phyloP scores from a whole-genome alignment of 2,329 filamentous ascomycete genomes.

The Cladorrhinum sp. region DNA sequence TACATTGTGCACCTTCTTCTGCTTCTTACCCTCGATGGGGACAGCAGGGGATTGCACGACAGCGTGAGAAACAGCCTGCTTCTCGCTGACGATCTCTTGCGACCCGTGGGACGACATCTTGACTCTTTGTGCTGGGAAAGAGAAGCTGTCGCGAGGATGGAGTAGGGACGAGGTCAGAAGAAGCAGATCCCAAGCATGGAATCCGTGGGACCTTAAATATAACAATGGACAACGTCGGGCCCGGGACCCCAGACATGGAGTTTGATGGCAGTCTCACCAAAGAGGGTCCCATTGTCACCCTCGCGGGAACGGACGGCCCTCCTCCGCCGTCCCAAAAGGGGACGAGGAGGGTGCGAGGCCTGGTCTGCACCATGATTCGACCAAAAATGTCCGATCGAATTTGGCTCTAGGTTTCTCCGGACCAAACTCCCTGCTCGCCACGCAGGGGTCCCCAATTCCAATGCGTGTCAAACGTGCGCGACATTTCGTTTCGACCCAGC shows the following conservation, averaged over 20 bases:
- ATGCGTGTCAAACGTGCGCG: conserved; percentile 10
- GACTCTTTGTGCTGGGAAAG: conserved; percentile 4
- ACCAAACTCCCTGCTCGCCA: conserved; percentile 9
- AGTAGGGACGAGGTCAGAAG: conserved; percentile 12
- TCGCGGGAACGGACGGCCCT: conserved; percentile 15
- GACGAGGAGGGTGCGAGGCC: conserved; percentile 22
- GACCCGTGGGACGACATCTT: conserved; percentile 29
- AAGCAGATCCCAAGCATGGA: conserved; percentile 11
- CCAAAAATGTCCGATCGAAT: conserved; percentile 23
- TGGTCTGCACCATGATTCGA: conserved; percentile 19
- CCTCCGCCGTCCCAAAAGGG: conserved; percentile 23
- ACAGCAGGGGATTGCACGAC: conserved; percentile 7
- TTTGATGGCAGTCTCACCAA: background rate
- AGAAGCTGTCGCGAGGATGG: conserved; percentile 6
- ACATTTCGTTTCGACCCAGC: background rate
- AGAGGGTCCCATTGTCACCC: conserved; percentile 10
- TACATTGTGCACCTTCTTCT: conserved; percentile 43
- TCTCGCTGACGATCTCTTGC: conserved; percentile 24
- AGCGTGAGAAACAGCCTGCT: conserved; percentile 13
- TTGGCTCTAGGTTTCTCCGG: conserved; percentile 13
- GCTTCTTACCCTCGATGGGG: conserved; percentile 28
- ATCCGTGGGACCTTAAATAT: conserved; percentile 7
- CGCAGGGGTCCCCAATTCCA: conserved; percentile 7
- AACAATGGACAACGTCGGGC: background rate
- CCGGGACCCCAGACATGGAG: background rate